A percentile compares a stretch with the other conserved stretches of the same genome.
Conservation (phyloP, 306 rosid genomes). For the Cucurbita argyrosperma region DNA sequence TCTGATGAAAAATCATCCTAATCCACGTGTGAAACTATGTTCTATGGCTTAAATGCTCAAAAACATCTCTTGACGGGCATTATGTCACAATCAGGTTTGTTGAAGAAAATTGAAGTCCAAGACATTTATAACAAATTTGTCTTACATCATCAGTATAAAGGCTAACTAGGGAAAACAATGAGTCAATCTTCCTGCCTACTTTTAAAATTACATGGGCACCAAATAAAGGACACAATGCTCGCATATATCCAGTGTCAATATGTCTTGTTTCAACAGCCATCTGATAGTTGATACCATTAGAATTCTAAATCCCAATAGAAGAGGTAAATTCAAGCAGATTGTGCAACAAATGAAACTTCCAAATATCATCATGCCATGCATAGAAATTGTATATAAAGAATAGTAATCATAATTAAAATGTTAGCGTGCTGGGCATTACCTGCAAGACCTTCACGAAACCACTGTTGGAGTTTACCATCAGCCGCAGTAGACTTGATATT, state of each 20-base stretch:
- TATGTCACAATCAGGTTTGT: neutral
- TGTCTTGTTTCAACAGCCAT: neutral
- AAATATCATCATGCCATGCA: neutral
- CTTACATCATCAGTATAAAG: neutral
- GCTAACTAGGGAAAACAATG: neutral
- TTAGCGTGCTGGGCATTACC: slow-evolving; percentile 27
- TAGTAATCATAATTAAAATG: neutral
- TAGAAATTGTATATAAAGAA: neutral
- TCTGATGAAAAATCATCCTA: neutral
- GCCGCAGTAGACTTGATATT: slow-evolving; percentile 47
- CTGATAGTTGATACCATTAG: neutral
- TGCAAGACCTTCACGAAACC: slow-evolving; percentile 98
- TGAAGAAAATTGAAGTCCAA: neutral
- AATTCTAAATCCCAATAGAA: neutral
- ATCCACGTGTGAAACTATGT: neutral
- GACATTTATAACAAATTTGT: neutral
- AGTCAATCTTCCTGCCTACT: neutral
- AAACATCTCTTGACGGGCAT: neutral
- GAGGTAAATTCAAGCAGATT: neutral
- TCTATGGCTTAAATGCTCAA: neutral
- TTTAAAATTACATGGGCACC: neutral
- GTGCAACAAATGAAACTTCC: neutral
- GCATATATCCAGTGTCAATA: neutral
- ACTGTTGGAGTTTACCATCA: slow-evolving; percentile 85
- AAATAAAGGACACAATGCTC: neutral